Evolutionary conservation across 2,329 filamentous ascomycete genomes (phyloP), one percentile per base, ranked within the genome.

Genomic region (Coleophoma crateriformis): DNA sequence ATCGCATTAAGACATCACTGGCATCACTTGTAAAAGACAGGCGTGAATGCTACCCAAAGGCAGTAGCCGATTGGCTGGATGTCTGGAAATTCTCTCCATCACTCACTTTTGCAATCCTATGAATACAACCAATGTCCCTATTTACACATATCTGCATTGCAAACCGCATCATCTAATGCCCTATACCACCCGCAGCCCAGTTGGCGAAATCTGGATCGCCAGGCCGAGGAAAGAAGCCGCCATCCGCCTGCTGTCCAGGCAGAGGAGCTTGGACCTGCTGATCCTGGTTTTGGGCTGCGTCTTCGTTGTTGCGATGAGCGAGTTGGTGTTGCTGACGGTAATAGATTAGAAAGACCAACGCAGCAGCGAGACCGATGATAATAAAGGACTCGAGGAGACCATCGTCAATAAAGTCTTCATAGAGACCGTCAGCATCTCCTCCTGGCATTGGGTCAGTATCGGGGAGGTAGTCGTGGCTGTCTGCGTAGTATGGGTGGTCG

Each of bases 381-480:
- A 95, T 73, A 20, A 96, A 69, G 40, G 87, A 92, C 68, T 97
- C 94, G 11, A 96, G 58, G 14, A 96, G 72, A 12, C 89, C 88
- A 43, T 90, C 89, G 46, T 92, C 87, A 32, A 87, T 76, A 2
- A 84, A 69, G 2, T 84, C 83, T 46, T 86, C 83, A 51, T 78
- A 70, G 19, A 71, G 73, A 45, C 77, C 77, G 49, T 79, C 74
- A 14, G 73, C 72, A 17, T 82, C 76, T 11, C 74, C 79, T 12
- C 74, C 76, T 5, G 75, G 76, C 65, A 81, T 79, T 42, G 72
- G 72, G 45, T 79, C 78, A 33, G 78, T 76, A 47, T 78, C 78
- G 32, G 72, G 65, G 14, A 63, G 57, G 45, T 56, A 63, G 39
- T 60, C 56, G 32, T 79, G 77, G 13, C 80, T 77, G 55, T 82